Conservation (phyloP, 345 rosid genomes). For the Eucalyptus brandiana region DNA sequence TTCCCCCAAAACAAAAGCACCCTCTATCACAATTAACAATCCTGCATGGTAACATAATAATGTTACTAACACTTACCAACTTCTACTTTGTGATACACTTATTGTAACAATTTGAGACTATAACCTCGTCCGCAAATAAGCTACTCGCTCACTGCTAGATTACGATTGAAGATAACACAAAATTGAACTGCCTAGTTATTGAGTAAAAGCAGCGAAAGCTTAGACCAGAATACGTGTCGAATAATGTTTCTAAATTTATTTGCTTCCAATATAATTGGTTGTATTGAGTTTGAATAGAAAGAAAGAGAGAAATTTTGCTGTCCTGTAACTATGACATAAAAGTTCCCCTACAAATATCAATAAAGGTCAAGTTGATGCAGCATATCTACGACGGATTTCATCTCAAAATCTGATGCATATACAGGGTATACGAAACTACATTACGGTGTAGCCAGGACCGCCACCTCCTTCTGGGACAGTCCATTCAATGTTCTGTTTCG, state of each 20-base stretch:
- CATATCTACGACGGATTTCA: background rate
- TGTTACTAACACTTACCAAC: background rate
- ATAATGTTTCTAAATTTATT: background rate
- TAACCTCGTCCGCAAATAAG: background rate
- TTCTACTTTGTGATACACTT: background rate
- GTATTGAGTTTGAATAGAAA: background rate
- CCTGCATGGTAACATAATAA: background rate
- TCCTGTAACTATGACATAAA: background rate
- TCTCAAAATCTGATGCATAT: background rate
- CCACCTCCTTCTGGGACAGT: slow-evolving; percentile 97
- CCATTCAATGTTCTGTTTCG: slow-evolving; percentile 92
- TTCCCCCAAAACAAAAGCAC: too few relatives aligned
- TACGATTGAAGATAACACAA: background rate
- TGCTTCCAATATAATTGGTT: background rate
- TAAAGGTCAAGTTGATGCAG: background rate
- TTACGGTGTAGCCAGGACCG: slow-evolving; percentile 77
- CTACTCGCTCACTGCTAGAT: background rate
- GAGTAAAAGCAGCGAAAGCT: background rate
- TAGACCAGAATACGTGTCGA: background rate
- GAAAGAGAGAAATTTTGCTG: background rate
- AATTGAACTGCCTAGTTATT: background rate
- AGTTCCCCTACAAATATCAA: background rate
- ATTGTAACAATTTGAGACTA: background rate
- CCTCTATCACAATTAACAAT: background rate
- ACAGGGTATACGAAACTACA: slow-evolving; percentile 22